phyloP scores from a whole-genome alignment of 2,329 filamentous ascomycete genomes.

The Phaeosphaeriaceae sp. region DNA sequence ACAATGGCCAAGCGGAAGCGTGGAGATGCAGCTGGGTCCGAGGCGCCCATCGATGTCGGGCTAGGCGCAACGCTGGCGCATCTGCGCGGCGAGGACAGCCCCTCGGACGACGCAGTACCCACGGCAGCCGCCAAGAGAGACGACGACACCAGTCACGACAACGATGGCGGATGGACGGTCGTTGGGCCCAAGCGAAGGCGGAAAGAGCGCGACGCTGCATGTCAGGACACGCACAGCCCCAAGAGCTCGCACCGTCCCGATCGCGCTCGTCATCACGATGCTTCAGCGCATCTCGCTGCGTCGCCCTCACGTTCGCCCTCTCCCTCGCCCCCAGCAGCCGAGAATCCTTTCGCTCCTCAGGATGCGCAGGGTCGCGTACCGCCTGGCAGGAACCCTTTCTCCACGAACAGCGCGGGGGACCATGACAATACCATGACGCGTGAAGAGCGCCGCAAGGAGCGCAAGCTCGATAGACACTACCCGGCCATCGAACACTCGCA shows the following conservation, averaged over 20 bases:
- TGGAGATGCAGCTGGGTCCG: conserved; percentile 16
- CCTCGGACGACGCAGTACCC: conserved; percentile 3
- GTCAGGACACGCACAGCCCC: conserved; percentile 4
- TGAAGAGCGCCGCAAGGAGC: conserved; percentile 36
- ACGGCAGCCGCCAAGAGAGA: neutral
- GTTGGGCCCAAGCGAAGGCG: conserved; percentile 35
- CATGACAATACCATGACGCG: conserved; percentile 11
- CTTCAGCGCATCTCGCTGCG: neutral
- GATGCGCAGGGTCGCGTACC: conserved; percentile 13
- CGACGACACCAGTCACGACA: conserved; percentile 17
- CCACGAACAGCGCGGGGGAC: conserved; percentile 13
- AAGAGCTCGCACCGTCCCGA: conserved; percentile 9
- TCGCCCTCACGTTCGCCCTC: neutral
- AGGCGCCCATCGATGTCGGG: conserved; percentile 29
- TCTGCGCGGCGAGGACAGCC: conserved; percentile 26
- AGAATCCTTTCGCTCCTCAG: conserved; percentile 27
- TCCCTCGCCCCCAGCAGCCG: neutral
- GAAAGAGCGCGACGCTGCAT: conserved; percentile 18
- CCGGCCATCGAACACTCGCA: conserved; percentile 59
- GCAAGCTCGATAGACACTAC: conserved; percentile 42
- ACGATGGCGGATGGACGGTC: conserved; percentile 37
- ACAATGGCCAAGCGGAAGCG: conserved; percentile 43
- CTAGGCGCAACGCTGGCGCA: conserved; percentile 40
- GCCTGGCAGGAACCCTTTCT: conserved; percentile 27
- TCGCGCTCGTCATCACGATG: conserved; percentile 8